Evolutionary conservation across 306 rosid genomes (phyloP).

Genomic region (Luffa aegyptiaca): DNA sequence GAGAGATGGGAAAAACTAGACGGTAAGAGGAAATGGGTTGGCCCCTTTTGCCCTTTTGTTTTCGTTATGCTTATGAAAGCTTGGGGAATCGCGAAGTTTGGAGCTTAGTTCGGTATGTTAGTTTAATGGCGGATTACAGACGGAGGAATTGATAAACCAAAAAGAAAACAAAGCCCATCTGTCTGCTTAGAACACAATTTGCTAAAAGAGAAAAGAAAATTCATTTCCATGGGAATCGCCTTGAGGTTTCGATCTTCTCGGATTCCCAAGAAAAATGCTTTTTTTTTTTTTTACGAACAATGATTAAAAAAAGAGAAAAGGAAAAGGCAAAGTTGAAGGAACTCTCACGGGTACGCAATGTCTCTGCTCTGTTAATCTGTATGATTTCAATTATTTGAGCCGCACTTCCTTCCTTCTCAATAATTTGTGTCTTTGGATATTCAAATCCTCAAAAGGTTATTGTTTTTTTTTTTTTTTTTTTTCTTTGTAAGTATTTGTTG

Average conservation of each 20-base stretch:
- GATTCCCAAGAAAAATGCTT: conserved; percentile 1
- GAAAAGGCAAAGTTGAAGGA: not conserved
- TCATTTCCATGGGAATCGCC: not conserved
- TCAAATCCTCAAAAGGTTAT: not conserved
- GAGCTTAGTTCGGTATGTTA: conserved; percentile 12
- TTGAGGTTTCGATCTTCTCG: not conserved
- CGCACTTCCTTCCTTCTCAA: not conserved
- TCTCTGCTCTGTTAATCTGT: not conserved
- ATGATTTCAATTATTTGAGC: not conserved
- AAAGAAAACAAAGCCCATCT: not conserved
- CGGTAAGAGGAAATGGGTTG: not conserved
- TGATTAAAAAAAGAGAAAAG: not conserved
- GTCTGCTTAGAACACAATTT: not conserved
- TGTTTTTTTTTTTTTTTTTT: too few relatives aligned
- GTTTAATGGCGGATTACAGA: conserved; percentile 11
- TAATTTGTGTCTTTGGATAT: not conserved
- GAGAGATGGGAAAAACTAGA: not conserved
- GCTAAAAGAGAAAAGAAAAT: not conserved
- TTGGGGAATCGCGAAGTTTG: conserved; percentile 17
- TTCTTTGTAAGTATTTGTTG: too few relatives aligned
- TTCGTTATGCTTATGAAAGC: conserved; percentile 4
- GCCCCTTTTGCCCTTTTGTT: not conserved
- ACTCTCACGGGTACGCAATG: conserved; percentile 1
- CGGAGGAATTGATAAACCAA: not conserved
- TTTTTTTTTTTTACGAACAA: not conserved